These are phyloP conservation scores for Irpex sp. DNA, from an alignment of 1,284 basidiomycete species.

Conservation along the genomic window DNA sequence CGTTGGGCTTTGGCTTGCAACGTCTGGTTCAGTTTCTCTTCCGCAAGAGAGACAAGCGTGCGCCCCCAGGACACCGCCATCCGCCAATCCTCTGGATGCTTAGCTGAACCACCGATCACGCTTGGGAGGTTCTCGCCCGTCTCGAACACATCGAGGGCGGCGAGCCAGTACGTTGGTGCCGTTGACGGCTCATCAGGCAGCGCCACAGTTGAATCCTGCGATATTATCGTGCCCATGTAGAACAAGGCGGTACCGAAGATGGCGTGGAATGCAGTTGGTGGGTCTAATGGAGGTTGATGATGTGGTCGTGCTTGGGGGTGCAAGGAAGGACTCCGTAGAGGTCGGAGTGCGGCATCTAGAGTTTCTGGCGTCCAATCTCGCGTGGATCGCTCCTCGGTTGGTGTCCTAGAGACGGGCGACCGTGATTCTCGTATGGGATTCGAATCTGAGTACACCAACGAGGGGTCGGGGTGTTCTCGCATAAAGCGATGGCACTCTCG, in stretches of 20 bases:
- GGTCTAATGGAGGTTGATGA: slow-evolving; percentile 30
- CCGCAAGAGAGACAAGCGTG: slow-evolving; percentile 54
- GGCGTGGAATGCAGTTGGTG: slow-evolving; percentile 60
- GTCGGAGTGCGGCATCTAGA: no score
- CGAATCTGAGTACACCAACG: slow-evolving; percentile 36
- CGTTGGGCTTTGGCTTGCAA: no score
- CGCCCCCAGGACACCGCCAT: slow-evolving; percentile 67
- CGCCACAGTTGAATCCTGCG: slow-evolving; percentile 43
- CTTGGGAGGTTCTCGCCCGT: slow-evolving; percentile 57
- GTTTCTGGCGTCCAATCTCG: slow-evolving; percentile 26
- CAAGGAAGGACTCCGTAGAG: slow-evolving; percentile 11
- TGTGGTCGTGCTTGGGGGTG: slow-evolving; percentile 19
- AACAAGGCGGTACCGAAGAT: slow-evolving; percentile 60
- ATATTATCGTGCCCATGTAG: slow-evolving; percentile 56
- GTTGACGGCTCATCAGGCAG: slow-evolving; percentile 49
- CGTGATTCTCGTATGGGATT: not conserved
- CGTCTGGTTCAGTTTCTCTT: slow-evolving; percentile 32
- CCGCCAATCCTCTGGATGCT: slow-evolving; percentile 50
- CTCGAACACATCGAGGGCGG: slow-evolving; percentile 64
- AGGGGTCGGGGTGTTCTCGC: slow-evolving; percentile 49
- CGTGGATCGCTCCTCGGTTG: slow-evolving; percentile 22
- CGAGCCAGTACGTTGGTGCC: slow-evolving; percentile 56
- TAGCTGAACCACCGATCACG: slow-evolving; percentile 25
- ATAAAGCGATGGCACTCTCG: slow-evolving; percentile 64
- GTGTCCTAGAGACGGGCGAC: no score